These are phyloP conservation scores for Cordyceps fumosorosea DNA, from an alignment of 2,329 filamentous ascomycete genomes.

Conservation along the genomic window DNA sequence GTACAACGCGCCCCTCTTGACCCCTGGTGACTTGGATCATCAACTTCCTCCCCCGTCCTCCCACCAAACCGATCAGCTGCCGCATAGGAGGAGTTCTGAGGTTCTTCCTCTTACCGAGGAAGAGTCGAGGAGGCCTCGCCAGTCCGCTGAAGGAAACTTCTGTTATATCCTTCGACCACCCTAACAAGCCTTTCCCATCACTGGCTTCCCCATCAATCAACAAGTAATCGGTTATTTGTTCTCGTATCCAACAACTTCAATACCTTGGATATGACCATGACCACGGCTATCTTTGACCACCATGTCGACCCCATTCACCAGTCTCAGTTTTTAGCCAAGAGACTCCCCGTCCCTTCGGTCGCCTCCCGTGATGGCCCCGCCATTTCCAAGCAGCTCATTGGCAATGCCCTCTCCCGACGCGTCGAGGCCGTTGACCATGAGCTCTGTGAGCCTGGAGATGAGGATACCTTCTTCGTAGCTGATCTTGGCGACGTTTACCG, in stretches of 20 bases:
- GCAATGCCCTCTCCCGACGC: slow-evolving; percentile 77
- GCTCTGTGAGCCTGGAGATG: slow-evolving; percentile 81
- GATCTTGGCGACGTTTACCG: slow-evolving; percentile 98
- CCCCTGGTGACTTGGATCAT: slow-evolving; percentile 41
- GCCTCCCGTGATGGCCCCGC: slow-evolving; percentile 34
- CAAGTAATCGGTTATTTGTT: background rate
- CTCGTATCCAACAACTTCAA: slow-evolving; percentile 12
- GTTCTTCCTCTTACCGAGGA: slow-evolving; percentile 99
- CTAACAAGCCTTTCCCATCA: slow-evolving; percentile 52
- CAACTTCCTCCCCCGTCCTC: slow-evolving; percentile 45
- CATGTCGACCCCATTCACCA: slow-evolving; percentile 45
- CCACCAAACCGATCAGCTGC: slow-evolving; percentile 76
- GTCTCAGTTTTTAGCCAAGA: slow-evolving; percentile 41
- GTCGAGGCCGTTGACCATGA: slow-evolving; percentile 81
- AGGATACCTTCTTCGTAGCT: slow-evolving; percentile 97
- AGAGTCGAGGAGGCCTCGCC: slow-evolving; percentile 99
- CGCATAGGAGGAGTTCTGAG: slow-evolving; percentile 98
- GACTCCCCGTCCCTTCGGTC: slow-evolving; percentile 32
- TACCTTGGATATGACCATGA: slow-evolving; percentile 57
- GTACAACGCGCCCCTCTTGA: slow-evolving; percentile 43
- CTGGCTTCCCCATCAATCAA: slow-evolving; percentile 22
- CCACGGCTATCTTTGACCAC: slow-evolving; percentile 52
- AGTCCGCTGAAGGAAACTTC: slow-evolving; percentile 82
- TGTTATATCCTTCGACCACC: slow-evolving; percentile 94
- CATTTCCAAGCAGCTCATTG: slow-evolving; percentile 71